phyloP scores from a whole-genome alignment of 495 filamentous ascomycete genomes.

The Penicillium ucsense region DNA sequence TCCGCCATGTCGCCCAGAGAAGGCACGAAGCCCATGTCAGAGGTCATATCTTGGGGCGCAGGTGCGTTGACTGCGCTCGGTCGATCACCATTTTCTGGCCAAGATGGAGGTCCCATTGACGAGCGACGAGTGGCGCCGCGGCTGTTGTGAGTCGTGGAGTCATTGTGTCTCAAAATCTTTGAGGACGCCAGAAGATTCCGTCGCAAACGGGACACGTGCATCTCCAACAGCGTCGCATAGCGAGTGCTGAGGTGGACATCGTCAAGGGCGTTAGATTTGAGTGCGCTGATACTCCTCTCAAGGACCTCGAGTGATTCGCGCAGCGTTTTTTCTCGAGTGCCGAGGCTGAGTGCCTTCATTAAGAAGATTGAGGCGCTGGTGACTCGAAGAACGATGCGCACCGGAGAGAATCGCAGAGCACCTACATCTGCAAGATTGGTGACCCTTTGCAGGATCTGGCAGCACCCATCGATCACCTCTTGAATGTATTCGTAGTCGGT shows the following conservation, averaged over 20 bases:
- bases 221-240: constrained; percentile 41
- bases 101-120: constrained; percentile 24
- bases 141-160: constrained; percentile 1
- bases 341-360: constrained; percentile 44
- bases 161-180: constrained; percentile 11
- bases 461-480: constrained; percentile 46
- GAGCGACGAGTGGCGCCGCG: constrained; percentile 16
- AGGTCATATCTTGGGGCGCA: constrained; percentile 18
- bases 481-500: constrained; percentile 47
- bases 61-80: constrained; percentile 12
- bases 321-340: constrained; percentile 37
- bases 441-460: constrained; percentile 40
- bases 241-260: constrained; percentile 44
- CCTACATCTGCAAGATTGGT: constrained; percentile 31
- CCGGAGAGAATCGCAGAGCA: constrained; percentile 39
- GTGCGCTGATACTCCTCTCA: constrained; percentile 36
- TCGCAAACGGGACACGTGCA: constrained; percentile 37
- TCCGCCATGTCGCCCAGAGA: constrained; percentile 33
- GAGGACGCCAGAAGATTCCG: constrained; percentile 33
- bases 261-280: constrained; percentile 41
- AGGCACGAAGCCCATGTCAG: constrained; percentile 27
- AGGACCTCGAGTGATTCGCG: constrained; percentile 40
- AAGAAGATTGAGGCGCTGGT: constrained; percentile 44
- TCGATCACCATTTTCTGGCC: constrained; percentile 17
- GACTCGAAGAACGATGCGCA: constrained; percentile 43